Evolutionary conservation across 768 basidiomycete species (phyloP), one percentile per base, ranked within the genome.

Genomic region (Russula earlei): DNA sequence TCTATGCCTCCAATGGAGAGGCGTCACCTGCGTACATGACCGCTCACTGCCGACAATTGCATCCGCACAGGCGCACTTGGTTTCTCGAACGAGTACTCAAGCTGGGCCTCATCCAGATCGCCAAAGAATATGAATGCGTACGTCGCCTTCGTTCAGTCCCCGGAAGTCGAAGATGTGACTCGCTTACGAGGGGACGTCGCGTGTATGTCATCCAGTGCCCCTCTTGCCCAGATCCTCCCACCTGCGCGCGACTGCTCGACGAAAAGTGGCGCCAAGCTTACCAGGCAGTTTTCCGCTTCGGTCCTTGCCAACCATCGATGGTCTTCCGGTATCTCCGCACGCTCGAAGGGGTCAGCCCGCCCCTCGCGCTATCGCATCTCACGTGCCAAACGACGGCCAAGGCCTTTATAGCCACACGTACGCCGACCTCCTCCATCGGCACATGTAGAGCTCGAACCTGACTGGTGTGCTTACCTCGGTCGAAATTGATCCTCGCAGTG

Each of bases 71-170:
- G 34, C 80, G 94, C 55, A 94, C 85, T 52, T 96, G 93, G 93
- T 96, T 96, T 71, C 78, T 96, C 19, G 94, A 97, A 67, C 82
- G 94, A 19, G 87, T 97, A 15, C 75, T 96, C 60, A 96, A 96
- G 67, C 81, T 97, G 10, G 91, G 91, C 2, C 74, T 91, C 38
- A 87, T 87, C 0, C 80, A 85, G 59, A 77, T 95, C 22, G 81
- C 88, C n/a, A 93, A 94, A 68, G 93, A 96, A 65, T 96, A 96
- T 64, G 85, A 89, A 80, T 96, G 94, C 66, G 91, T 92, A 66
- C 61, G 82, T 72, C 33, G 44, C n/a, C 20, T 22, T 31, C 29
- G 5, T 10, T 31, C 29, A n/a, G n/a, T n/a, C n/a, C n/a, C n/a
- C n/a, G n/a, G n/a, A n/a, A n/a, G n/a, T n/a, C n/a, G n/a, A n/a